Evolutionary conservation across 2,329 filamentous ascomycete genomes (phyloP).

Genomic region (Paracoccidioides brasiliensis): DNA sequence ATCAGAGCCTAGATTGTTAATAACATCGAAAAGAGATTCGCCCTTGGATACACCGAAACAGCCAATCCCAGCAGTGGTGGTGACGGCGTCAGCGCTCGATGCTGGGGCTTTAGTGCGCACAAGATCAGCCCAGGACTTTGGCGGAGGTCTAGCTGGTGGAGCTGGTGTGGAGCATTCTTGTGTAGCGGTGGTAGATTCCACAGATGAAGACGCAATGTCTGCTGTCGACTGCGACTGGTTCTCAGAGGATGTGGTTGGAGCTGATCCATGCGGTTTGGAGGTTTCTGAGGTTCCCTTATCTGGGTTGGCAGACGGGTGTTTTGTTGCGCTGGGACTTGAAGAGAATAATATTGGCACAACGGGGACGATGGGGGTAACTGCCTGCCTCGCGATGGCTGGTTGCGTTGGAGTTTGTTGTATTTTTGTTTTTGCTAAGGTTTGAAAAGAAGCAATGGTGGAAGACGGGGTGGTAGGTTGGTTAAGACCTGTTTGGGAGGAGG

Average conservation of each 20-base stretch:
- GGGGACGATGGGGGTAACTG: slow-evolving; percentile 37
- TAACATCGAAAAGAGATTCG: slow-evolving; percentile 60
- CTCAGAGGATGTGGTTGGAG: slow-evolving; percentile 6
- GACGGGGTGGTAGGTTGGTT: slow-evolving; percentile 45
- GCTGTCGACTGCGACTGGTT: background rate
- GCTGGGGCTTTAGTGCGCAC: slow-evolving; percentile 40
- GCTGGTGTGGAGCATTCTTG: slow-evolving; percentile 20
- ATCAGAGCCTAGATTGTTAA: slow-evolving; percentile 59
- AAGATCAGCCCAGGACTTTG: slow-evolving; percentile 57
- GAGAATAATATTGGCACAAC: slow-evolving; percentile 35
- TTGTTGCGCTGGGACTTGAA: slow-evolving; percentile 22
- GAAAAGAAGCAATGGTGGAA: slow-evolving; percentile 31
- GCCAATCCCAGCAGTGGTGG: slow-evolving; percentile 15
- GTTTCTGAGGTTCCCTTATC: slow-evolving; percentile 22
- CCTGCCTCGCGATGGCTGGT: slow-evolving; percentile 25
- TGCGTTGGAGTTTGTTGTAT: slow-evolving; percentile 21
- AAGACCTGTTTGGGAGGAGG: slow-evolving; percentile 43
- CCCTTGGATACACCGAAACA: slow-evolving; percentile 37
- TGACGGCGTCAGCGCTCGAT: slow-evolving; percentile 18
- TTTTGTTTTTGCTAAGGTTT: slow-evolving; percentile 18
- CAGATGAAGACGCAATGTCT: background rate
- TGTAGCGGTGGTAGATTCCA: background rate
- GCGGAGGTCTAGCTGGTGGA: slow-evolving; percentile 34
- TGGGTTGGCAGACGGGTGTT: slow-evolving; percentile 16
- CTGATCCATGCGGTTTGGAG: slow-evolving; percentile 18